Conservation (phyloP, 805 yeast species). For the Myxozyma vanderwaltii region DNA sequence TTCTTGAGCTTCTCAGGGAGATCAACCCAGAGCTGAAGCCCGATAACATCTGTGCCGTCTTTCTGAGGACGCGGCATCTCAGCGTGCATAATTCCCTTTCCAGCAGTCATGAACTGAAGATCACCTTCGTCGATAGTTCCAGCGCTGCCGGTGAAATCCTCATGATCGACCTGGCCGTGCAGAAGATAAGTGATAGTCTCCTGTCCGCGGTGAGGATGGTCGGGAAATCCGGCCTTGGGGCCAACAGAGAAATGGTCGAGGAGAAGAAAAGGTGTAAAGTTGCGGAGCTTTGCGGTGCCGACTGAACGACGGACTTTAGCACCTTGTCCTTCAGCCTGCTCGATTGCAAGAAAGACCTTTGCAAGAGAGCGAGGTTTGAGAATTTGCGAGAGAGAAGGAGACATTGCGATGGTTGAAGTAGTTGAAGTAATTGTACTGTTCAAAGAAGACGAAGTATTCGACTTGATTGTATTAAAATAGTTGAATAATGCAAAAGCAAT, state of each 20-base stretch:
- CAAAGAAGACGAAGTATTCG: not conserved
- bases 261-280: constrained; percentile 80
- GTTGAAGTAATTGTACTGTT: not conserved
- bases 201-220: constrained; percentile 81
- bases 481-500: constrained; percentile 8
- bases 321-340: constrained; percentile 86
- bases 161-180: constrained; percentile 72
- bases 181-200: constrained; percentile 74
- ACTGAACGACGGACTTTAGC: constrained; percentile 81
- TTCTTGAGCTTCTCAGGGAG: constrained; percentile 66
- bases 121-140: constrained; percentile 82
- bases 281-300: constrained; percentile 66
- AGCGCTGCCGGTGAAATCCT: constrained; percentile 82
- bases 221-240: constrained; percentile 72
- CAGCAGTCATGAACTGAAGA: constrained; percentile 92
- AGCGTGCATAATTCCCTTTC: constrained; percentile 76
- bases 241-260: constrained; percentile 72
- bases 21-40: constrained; percentile 89
- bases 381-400: constrained; percentile 17
- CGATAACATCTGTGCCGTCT: constrained; percentile 51
- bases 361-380: constrained; percentile 48
- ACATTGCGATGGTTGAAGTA: not conserved
- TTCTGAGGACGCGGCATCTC: constrained; percentile 74
- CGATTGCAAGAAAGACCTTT: constrained; percentile 58
- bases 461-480: not conserved